Evolutionary conservation across 768 basidiomycete species (phyloP), one percentile per base, ranked within the genome.

Genomic region (Paxillus involutus): DNA sequence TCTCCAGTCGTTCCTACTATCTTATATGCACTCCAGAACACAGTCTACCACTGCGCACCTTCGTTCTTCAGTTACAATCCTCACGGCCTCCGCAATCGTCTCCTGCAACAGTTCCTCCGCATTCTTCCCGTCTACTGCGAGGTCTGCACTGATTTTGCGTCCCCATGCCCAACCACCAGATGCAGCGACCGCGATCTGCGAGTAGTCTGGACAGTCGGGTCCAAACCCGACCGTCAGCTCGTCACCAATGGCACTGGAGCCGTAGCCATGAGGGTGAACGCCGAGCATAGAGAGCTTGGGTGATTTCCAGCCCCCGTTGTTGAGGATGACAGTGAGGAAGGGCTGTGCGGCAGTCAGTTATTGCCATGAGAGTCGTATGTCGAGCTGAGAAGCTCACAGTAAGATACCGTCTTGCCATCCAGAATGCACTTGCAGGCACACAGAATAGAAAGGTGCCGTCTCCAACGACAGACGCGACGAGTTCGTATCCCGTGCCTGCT

Each of bases 251-350:
- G 64, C 61, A 0, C 67, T 71, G 8, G 79, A 74, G 3, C 85
- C 86, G 41, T 79, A 65, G 0, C 87, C 86, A 0, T 62, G 57
- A 0, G 87, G 88, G 59, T 89, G 80, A 0, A 88, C 77, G 3
- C 80, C 80, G 9, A 86, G 69, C 83, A 89, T 81, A 6, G 85
- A 87, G 14, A 80, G 59, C 56, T 77, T 81, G 4, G 88, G 87
- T 0, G 84, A 81, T 60, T 75, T 82, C 85, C 84, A 86, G 0
- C 85, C 86, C 0, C 85, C 86, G 52, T 89, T 89, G 64, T 89
- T 89, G 13, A 90, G 67, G 1, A 89, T 73, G 57, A 89, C 72
- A 0, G 85, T 88, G 26, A 89, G 66, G 72, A 87, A 89, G 1
- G 86, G 88, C 85, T 87, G 53, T 9, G 26, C 37, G 50, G 19